These are phyloP conservation scores for Secale cereale DNA, from an alignment of 176 grass and related monocot species.

Conservation along the genomic window DNA sequence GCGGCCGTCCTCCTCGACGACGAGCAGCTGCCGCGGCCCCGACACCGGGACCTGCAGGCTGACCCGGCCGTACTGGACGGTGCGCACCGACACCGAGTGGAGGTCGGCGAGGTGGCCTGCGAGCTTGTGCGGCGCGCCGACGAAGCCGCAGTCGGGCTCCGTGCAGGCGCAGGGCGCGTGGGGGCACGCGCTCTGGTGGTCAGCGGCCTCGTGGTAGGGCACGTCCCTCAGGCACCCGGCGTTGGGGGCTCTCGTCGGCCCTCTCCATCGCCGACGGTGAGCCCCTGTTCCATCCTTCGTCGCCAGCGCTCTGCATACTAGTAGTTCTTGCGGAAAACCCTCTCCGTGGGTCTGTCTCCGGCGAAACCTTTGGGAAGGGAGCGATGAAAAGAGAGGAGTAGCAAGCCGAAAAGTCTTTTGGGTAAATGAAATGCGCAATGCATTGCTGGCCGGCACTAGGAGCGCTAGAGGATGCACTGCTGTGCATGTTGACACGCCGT, in stretches of 20 bases:
- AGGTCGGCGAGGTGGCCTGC: not conserved
- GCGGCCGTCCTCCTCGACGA: not conserved
- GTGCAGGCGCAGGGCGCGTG: conserved; percentile 23
- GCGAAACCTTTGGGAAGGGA: too few species aligned
- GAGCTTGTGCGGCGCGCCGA: not conserved
- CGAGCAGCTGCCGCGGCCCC: not conserved
- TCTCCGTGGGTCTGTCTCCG: too few species aligned
- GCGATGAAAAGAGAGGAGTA: too few species aligned
- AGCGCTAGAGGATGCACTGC: too few species aligned
- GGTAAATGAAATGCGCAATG: too few species aligned
- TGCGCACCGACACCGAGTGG: conserved; percentile 3
- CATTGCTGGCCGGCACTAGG: too few species aligned
- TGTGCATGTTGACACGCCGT: too few species aligned
- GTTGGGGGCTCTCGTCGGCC: not conserved
- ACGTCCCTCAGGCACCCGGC: not conserved
- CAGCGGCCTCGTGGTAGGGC: not conserved
- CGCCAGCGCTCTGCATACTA: not conserved
- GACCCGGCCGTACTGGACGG: not conserved
- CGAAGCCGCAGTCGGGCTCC: conserved; percentile 33
- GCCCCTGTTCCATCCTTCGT: not conserved
- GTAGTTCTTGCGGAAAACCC: too few species aligned
- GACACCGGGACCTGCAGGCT: not conserved
- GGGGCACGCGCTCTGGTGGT: conserved; percentile 14
- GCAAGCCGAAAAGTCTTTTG: too few species aligned
- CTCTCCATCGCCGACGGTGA: not conserved